phyloP scores from a whole-genome alignment of 805 yeast species.

The Lipomyces spencermartinsiae region DNA sequence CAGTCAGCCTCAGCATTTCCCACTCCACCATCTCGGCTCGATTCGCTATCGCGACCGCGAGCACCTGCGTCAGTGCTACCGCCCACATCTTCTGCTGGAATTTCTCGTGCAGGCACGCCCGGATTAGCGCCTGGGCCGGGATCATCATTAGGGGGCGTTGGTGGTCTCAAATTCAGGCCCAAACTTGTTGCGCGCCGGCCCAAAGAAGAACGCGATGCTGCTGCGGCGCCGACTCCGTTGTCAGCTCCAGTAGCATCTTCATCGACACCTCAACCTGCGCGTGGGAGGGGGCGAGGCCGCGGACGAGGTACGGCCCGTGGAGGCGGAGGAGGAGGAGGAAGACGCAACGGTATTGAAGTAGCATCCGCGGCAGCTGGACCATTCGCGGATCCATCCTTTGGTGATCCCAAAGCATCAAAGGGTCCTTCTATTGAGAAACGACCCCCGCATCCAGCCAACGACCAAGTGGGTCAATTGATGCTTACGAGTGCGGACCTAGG shows the following conservation, averaged over 20 bases:
- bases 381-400: conserved; percentile 36
- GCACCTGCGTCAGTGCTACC: background rate
- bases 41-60: background rate
- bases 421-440: conserved; percentile 9
- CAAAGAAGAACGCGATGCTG: conserved; percentile 54
- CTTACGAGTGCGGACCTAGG: background rate
- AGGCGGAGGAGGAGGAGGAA: conserved; percentile 18
- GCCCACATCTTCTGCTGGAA: background rate
- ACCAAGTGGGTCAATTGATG: conserved; percentile 53
- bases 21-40: background rate
- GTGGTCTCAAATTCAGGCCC: conserved; percentile 68
- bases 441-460: background rate
- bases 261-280: conserved; percentile 10
- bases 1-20: background rate
- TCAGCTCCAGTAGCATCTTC: conserved; percentile 9
- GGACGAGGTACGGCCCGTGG: conserved; percentile 7
- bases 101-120: background rate
- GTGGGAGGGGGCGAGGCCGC: conserved; percentile 27
- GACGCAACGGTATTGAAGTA: conserved; percentile 18
- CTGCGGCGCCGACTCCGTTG: conserved; percentile 25
- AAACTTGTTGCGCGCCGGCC: conserved; percentile 79
- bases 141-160: conserved; percentile 16
- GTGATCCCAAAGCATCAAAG: conserved; percentile 16
- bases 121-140: background rate
- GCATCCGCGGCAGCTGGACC: conserved; percentile 32